Evolutionary conservation across 176 grass and related monocot species (phyloP).

Genomic region (Cocos nucifera): DNA sequence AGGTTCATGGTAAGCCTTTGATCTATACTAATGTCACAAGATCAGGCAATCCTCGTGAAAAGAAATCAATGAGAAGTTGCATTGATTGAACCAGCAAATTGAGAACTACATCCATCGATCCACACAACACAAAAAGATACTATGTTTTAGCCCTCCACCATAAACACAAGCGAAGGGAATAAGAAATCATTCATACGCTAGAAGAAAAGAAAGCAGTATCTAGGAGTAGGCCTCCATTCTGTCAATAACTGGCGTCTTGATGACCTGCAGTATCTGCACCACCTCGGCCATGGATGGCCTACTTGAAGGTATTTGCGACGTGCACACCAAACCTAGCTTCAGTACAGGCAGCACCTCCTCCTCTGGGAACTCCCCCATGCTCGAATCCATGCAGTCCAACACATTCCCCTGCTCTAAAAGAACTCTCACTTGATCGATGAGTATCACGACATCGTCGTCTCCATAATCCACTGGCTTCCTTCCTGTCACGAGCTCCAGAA

Average conservation of each 20-base stretch:
- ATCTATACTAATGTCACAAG: no score
- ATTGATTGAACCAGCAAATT: no score
- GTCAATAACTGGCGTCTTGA: slow-evolving; percentile 50
- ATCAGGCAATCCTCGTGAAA: no score
- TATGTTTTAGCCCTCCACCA: no score
- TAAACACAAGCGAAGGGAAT: no score
- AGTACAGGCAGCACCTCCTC: slow-evolving; percentile 93
- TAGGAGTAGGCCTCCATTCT: slow-evolving; percentile 46
- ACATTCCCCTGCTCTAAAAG: slow-evolving; percentile 54
- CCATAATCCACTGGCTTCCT: slow-evolving; percentile 54
- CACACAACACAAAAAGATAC: no score
- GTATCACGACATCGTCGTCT: slow-evolving; percentile 71
- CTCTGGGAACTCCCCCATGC: slow-evolving; percentile 62
- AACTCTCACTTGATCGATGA: slow-evolving; percentile 61
- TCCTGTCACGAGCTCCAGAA: slow-evolving; percentile 79
- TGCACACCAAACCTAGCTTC: slow-evolving; percentile 87
- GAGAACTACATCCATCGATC: no score
- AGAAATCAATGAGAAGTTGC: no score
- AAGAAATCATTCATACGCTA: no score
- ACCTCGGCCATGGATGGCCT: slow-evolving; percentile 88
- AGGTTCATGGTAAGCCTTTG: no score
- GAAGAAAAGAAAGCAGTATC: background rate
- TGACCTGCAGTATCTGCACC: slow-evolving; percentile 97
- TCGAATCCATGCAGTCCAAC: slow-evolving; percentile 60
- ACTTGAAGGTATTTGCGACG: slow-evolving; percentile 86